Percentiles rank a stretch among this genome's conserved stretches.
Evolutionary conservation across 2,329 filamentous ascomycete genomes (phyloP).

Genomic region (Aureobasidium leucospermi): DNA sequence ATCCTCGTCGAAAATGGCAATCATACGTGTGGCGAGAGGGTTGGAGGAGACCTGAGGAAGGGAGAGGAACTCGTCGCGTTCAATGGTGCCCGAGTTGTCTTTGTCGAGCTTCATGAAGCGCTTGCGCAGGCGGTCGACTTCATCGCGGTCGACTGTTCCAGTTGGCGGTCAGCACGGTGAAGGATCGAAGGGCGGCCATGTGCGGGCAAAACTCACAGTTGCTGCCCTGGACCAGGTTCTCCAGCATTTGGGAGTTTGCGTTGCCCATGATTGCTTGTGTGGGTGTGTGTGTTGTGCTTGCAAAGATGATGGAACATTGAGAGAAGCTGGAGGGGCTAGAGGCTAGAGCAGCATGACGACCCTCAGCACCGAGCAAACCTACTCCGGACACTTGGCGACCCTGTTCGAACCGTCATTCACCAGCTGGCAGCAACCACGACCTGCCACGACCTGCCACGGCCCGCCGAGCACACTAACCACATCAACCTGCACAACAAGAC

Average conservation of each 20-base stretch:
- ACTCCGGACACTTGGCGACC: too few species aligned
- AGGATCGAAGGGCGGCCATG: neutral
- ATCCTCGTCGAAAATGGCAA: constrained; percentile 98
- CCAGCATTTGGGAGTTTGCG: constrained; percentile 64
- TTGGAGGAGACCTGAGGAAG: constrained; percentile 97
- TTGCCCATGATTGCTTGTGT: constrained; percentile 37
- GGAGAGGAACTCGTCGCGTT: constrained; percentile 95
- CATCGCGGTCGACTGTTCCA: constrained; percentile 79
- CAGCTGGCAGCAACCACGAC: too few species aligned
- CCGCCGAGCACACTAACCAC: neutral
- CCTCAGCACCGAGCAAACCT: too few species aligned
- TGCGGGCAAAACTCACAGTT: constrained; percentile 62
- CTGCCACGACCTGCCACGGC: too few species aligned
- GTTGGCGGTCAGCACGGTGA: constrained; percentile 10
- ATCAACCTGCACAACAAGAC: neutral
- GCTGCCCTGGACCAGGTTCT: constrained; percentile 91
- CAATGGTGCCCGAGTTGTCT: constrained; percentile 96
- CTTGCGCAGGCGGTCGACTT: constrained; percentile 91
- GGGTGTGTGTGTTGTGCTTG: neutral
- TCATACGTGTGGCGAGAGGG: constrained; percentile 95
- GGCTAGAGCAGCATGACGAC: neutral
- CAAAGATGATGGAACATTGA: neutral
- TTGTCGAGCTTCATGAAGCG: constrained; percentile 99
- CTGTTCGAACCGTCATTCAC: too few species aligned
- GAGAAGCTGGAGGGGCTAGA: neutral